Evolutionary conservation across 805 yeast genomes (phyloP).

Genomic region (Torulaspora franciscae): DNA sequence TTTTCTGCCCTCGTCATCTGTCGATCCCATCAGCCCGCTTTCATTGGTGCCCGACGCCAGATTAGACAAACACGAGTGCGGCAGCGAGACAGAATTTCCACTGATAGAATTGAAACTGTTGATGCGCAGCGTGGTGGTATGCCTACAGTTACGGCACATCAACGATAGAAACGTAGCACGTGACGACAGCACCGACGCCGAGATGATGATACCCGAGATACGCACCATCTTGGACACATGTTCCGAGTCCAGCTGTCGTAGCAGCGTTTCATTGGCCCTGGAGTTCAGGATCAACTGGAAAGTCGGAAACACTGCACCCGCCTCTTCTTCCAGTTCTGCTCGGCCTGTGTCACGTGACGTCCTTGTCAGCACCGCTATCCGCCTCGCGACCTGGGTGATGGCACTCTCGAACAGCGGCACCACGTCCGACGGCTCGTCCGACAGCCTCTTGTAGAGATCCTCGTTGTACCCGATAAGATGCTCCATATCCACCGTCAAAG

Average conservation of each 20-base stretch:
- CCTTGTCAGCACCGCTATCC: constrained; percentile 45
- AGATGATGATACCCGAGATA: constrained; percentile 87
- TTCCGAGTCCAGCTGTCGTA: constrained; percentile 79
- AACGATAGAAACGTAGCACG: constrained; percentile 80
- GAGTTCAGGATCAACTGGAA: constrained; percentile 80
- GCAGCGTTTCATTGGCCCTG: constrained; percentile 62
- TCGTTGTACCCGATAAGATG: constrained; percentile 86
- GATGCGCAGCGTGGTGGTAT: constrained; percentile 55
- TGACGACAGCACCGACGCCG: constrained; percentile 82
- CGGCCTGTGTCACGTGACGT: constrained; percentile 10
- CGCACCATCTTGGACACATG: constrained; percentile 87
- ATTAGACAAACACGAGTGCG: constrained; percentile 34
- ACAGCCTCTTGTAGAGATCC: constrained; percentile 74
- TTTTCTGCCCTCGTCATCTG: constrained; percentile 26
- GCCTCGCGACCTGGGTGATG: constrained; percentile 78
- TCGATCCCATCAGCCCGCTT: constrained; percentile 16
- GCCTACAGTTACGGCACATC: constrained; percentile 84
- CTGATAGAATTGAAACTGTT: constrained; percentile 36
- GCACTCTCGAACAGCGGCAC: constrained; percentile 81
- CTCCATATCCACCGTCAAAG: constrained; percentile 68
- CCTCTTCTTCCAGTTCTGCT: constrained; percentile 24
- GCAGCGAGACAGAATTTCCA: constrained; percentile 30
- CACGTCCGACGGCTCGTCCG: constrained; percentile 84
- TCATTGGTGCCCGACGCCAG: constrained; percentile 13
- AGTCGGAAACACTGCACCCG: constrained; percentile 54